These are phyloP conservation scores for Solanum hybrid DNA, from an alignment of 305 asterid species.

Conservation along the genomic window DNA sequence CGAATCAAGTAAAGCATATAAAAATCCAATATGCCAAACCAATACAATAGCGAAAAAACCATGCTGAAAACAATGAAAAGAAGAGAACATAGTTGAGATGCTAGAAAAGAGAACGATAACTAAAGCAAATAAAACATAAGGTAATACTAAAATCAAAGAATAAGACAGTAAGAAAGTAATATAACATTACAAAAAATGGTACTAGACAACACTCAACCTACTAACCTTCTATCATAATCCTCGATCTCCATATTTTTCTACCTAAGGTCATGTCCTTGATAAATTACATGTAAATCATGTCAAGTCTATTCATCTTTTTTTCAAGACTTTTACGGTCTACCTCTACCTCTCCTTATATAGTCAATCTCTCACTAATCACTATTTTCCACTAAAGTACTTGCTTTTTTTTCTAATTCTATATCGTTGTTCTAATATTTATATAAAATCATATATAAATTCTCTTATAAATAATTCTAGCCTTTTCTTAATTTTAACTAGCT, in stretches of 20 bases:
- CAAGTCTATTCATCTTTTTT: background rate
- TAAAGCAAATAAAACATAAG: background rate
- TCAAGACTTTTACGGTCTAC: fast-evolving
- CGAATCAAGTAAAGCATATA: background rate
- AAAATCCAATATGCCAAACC: background rate
- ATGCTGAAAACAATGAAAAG: background rate
- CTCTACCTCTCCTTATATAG: background rate
- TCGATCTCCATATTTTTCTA: background rate
- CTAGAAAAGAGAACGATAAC: background rate
- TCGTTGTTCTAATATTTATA: fast-evolving
- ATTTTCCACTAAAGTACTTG: background rate
- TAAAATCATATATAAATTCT: background rate
- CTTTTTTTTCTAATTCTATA: background rate
- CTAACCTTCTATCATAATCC: background rate
- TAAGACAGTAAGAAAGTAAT: background rate
- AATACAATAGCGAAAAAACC: background rate
- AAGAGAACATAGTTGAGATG: background rate
- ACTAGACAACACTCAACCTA: background rate
- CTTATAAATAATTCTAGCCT: too few relatives aligned
- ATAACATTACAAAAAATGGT: background rate
- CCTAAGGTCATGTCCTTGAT: background rate
- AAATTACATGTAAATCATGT: too few relatives aligned
- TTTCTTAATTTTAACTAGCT: too few relatives aligned
- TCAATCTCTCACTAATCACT: background rate
- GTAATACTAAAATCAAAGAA: background rate